These are phyloP conservation scores for Cyclotella baltica DNA, from an alignment of 108 stramenopile genomes.

Conservation along the genomic window DNA sequence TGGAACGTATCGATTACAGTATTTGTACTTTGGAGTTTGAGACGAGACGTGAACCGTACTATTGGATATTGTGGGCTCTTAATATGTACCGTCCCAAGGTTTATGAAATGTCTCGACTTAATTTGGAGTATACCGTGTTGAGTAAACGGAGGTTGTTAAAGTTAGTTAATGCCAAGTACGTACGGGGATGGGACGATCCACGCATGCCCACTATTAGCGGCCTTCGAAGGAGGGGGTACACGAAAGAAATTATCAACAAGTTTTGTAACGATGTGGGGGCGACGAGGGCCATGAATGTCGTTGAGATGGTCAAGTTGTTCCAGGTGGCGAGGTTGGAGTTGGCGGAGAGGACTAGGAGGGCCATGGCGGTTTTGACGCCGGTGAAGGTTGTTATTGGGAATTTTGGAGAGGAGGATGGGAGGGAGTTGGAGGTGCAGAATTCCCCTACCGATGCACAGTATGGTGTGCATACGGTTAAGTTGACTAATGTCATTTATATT, in stretches of 20 bases:
- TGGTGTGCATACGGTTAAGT: conserved; percentile 84
- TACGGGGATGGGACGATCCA: conserved; percentile 98
- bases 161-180: conserved; percentile 79
- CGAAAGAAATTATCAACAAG: conserved; percentile 89
- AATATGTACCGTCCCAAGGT: conserved; percentile 96
- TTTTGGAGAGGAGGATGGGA: conserved; percentile 66
- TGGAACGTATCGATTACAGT: conserved; percentile 98
- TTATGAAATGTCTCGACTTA: conserved; percentile 93
- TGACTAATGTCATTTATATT: conserved; percentile 89
- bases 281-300: conserved; percentile 90
- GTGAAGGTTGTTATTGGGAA: conserved; percentile 85
- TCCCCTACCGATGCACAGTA: conserved; percentile 84
- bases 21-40: conserved; percentile 99
- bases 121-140: conserved; percentile 94
- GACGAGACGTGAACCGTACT: conserved; percentile 96
- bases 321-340: conserved; percentile 72
- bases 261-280: conserved; percentile 98
- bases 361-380: conserved; percentile 93
- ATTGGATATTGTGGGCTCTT: conserved; percentile 97
- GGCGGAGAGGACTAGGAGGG: conserved; percentile 75
- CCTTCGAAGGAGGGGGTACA: conserved; percentile 95
- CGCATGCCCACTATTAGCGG: conserved; percentile 98
- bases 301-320: conserved; percentile 87
- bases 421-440: conserved; percentile 80
- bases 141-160: conserved; percentile 96